A percentile compares a stretch with the other conserved stretches of the same genome.
phyloP scores from a whole-genome alignment of 2,329 filamentous ascomycete species.

The Karstenula rhodostoma region DNA sequence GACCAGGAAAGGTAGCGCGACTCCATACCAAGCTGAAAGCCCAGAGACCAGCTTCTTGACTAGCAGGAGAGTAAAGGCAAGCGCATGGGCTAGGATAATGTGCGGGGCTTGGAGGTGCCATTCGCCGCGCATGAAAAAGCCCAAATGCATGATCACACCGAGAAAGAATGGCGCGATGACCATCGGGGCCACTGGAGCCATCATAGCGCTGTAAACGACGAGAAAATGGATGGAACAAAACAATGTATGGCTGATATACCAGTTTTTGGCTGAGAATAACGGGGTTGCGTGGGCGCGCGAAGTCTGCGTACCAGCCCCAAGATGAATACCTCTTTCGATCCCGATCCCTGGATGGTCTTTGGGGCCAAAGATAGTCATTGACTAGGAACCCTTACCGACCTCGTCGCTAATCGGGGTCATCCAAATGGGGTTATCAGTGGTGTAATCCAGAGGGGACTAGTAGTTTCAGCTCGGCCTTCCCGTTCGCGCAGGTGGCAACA shows the following conservation, averaged over 20 bases:
- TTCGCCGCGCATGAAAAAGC: conserved; percentile 8
- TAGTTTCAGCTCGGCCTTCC: background rate
- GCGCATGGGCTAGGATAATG: conserved; percentile 1
- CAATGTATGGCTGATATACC: background rate
- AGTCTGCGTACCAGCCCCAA: too few species aligned
- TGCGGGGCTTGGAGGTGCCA: background rate
- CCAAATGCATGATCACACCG: conserved; percentile 1
- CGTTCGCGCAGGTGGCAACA: background rate
- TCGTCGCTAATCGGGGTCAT: background rate
- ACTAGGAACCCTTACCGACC: background rate
- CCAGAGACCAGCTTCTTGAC: background rate
- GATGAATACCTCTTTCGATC: too few species aligned
- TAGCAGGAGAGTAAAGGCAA: background rate
- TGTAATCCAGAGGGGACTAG: background rate
- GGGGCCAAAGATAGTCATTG: background rate
- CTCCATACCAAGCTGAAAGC: conserved; percentile 2
- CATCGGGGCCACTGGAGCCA: background rate
- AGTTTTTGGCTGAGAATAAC: conserved; percentile 2
- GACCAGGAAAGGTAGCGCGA: conserved; percentile 3
- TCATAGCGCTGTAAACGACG: background rate
- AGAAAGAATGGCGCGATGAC: conserved; percentile 3
- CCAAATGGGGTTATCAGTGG: too few species aligned
- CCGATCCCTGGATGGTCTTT: too few species aligned
- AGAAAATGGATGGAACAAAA: background rate
- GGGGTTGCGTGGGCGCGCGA: background rate